Evolutionary conservation across 2,329 filamentous ascomycete genomes (phyloP), one percentile per base, ranked within the genome.

Genomic region (Fusarium piperis): DNA sequence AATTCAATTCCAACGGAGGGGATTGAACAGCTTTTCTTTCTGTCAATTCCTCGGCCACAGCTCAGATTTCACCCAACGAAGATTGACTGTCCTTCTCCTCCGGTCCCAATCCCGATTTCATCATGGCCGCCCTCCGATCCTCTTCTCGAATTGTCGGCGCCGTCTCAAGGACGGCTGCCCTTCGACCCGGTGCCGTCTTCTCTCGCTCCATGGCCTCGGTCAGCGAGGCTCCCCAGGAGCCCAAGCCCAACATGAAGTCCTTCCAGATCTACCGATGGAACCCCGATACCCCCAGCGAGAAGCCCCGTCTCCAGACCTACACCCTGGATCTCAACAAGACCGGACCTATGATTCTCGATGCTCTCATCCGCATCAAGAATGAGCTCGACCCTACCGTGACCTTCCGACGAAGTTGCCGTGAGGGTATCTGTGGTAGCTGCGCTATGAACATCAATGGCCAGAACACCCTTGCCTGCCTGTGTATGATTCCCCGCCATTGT

Each of bases 361-460:
- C 96, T 63, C 86, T 99, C 78, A 96, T 99, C 83, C 89, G 95
- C 78, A 98, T 99, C 85, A 99, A 99, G 93, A 99, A 99, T 84
- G 96, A 99, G 89, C 85, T 97, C 72, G 96, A 99, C 83, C 94
- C 96, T 58, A 98, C 96, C 51, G 85, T 99, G 79, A 98, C 96
- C 61, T 99, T 99, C 89, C 90, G 96, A 81, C 86, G 96, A 83
- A 97, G 93, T 83, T 99, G 96, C 86, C 89, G 96, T 85, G 96
- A 99, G 89, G 96, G 96, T 77, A 99, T 99, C 79, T 99, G 96
- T 81, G 96, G 96, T 76, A 97, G 94, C 84, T 99, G 96, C 82
- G 96, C 96, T 75, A 99, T 99, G 96, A 99, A 99, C 88, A 98
- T 99, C 82, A 97, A 98, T 83, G 96, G 96, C 82, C 93, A 97